These are phyloP conservation scores for Phytophthora foliorum DNA, from an alignment of 352 stramenopile genomes.

Conservation along the genomic window DNA sequence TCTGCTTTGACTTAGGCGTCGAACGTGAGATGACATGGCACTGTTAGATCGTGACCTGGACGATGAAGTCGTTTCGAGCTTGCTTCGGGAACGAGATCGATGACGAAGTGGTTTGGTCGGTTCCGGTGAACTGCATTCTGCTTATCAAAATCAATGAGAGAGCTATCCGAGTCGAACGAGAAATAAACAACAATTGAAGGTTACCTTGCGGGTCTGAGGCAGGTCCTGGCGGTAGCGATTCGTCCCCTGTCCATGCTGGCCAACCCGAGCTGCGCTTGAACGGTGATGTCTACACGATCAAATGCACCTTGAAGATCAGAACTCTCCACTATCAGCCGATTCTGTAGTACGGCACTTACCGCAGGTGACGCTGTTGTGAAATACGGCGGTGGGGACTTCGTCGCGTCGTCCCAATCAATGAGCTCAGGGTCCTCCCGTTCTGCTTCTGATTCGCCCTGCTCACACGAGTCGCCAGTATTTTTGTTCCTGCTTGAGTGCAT, in stretches of 20 bases:
- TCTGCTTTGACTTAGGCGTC: slow-evolving; percentile 11
- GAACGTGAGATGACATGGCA: slow-evolving; percentile 25
- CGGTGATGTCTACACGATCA: slow-evolving; percentile 26
- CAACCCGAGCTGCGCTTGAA: slow-evolving; percentile 38
- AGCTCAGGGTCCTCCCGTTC: slow-evolving; percentile 26
- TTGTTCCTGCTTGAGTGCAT: slow-evolving; percentile 16
- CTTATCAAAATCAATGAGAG: not conserved
- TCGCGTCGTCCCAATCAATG: slow-evolving; percentile 28
- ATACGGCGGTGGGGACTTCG: slow-evolving; percentile 32
- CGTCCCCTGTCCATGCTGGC: slow-evolving; percentile 34
- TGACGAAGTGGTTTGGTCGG: slow-evolving; percentile 3
- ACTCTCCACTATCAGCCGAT: not conserved
- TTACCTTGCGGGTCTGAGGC: slow-evolving; percentile 26
- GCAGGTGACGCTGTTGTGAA: slow-evolving; percentile 20
- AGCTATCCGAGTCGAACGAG: not conserved
- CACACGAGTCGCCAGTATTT: slow-evolving; percentile 23
- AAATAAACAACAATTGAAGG: not conserved
- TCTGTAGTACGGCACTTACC: not conserved
- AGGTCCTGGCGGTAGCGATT: slow-evolving; percentile 18
- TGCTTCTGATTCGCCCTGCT: slow-evolving; percentile 13
- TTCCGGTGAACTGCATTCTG: slow-evolving; percentile 25
- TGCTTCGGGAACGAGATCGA: slow-evolving; percentile 26
- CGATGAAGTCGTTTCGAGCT: slow-evolving; percentile 10
- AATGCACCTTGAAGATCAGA: not conserved
- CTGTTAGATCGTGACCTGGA: slow-evolving; percentile 4